Evolutionary conservation across 345 rosid genomes (phyloP).

Genomic region (Ailanthus altissimus): DNA sequence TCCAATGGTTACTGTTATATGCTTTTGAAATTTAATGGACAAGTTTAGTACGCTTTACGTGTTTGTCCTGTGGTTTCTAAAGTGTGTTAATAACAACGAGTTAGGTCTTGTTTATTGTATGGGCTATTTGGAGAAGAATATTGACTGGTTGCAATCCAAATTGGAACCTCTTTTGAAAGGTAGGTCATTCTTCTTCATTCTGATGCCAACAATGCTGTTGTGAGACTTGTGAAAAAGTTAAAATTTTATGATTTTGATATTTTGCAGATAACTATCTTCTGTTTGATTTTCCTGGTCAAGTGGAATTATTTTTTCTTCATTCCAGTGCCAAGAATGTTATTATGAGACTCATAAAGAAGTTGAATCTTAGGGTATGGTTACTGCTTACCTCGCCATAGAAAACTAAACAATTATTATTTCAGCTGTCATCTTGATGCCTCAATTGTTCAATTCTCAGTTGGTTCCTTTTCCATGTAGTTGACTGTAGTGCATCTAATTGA

Average conservation of each 20-base stretch:
- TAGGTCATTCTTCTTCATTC: constrained; percentile 21
- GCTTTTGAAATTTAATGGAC: background rate
- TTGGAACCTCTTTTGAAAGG: constrained; percentile 85
- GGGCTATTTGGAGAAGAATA: constrained; percentile 88
- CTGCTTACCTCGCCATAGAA: background rate
- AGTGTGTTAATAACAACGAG: constrained; percentile 3
- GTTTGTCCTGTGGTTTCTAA: constrained; percentile 7
- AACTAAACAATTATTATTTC: constrained; percentile 2
- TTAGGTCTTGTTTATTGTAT: constrained; percentile 84
- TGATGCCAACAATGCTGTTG: background rate
- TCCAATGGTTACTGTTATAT: background rate
- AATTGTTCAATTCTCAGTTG: constrained; percentile 15
- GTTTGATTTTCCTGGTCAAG: constrained; percentile 98
- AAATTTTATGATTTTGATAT: constrained; percentile 22
- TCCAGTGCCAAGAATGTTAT: constrained; percentile 73
- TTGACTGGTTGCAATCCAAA: constrained; percentile 85
- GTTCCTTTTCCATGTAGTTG: constrained; percentile 57
- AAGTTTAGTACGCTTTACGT: background rate
- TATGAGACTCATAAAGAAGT: constrained; percentile 69
- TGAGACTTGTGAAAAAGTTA: background rate
- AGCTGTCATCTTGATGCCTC: constrained; percentile 17
- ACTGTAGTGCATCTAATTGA: constrained; percentile 86
- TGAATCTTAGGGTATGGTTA: constrained; percentile 74
- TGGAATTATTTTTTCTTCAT: constrained; percentile 85
- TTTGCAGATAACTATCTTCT: constrained; percentile 91